Conservation (phyloP, 495 filamentous ascomycete genomes). For the Amphirosellinia nigrospora region DNA sequence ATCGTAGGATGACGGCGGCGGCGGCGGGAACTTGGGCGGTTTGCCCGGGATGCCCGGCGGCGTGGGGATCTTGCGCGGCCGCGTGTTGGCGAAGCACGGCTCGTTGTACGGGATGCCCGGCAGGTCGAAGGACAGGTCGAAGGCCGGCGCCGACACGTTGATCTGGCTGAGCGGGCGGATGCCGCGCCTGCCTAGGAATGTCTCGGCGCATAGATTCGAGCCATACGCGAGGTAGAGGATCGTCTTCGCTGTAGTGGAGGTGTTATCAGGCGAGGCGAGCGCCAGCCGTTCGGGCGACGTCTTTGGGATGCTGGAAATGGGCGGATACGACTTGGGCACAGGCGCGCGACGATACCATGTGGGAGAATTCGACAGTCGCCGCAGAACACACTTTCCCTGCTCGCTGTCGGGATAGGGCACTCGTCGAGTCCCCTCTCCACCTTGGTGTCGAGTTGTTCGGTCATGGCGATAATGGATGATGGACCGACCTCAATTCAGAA, state of each 20-base stretch:
- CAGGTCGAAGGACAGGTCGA: constrained; percentile 82
- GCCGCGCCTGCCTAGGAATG: constrained; percentile 75
- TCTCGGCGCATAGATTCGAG: constrained; percentile 79
- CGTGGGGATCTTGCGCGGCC: constrained; percentile 56
- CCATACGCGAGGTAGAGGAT: constrained; percentile 95
- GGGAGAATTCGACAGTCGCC: constrained; percentile 24
- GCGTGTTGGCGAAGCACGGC: constrained; percentile 89
- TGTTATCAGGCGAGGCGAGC: constrained; percentile 30
- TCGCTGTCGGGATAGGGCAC: constrained; percentile 16
- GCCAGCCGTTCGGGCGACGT: constrained; percentile 38
- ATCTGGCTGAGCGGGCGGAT: constrained; percentile 79
- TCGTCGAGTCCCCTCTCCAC: constrained; percentile 26
- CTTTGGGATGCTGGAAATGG: constrained; percentile 32
- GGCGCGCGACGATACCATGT: constrained; percentile 18
- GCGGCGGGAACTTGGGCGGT: constrained; percentile 44
- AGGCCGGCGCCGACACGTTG: constrained; percentile 78
- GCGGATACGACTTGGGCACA: constrained; percentile 11
- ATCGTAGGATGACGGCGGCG: constrained; percentile 40
- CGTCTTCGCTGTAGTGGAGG: constrained; percentile 46
- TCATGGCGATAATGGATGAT: constrained; percentile 26
- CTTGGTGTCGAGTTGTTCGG: constrained; percentile 11
- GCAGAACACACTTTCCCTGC: constrained; percentile 28
- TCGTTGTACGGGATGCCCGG: constrained; percentile 85
- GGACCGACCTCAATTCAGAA: neutral
- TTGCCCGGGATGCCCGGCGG: constrained; percentile 30